Evolutionary conservation across 2,329 filamentous ascomycete species (phyloP), one percentile per base, ranked within the genome.

Genomic region (Sporothrix euskadiensis): DNA sequence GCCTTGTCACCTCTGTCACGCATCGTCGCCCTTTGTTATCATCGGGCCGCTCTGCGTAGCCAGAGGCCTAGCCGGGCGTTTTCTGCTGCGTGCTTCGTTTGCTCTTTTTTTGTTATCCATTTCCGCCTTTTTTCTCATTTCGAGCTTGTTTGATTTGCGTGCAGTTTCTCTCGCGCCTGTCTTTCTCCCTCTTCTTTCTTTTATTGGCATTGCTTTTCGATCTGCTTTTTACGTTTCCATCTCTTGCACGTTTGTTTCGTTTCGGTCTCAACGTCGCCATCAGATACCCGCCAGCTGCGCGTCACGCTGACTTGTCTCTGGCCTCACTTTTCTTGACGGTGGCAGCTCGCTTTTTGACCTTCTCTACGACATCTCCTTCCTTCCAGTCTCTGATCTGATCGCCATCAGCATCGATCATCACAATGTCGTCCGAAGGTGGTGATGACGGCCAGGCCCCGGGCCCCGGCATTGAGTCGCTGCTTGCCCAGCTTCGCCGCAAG

Each of bases 401-500:
- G 57, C 30, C 30, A 30, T n/a, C 19, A 71, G 9, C n/a, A 66
- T 66, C 39, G 35, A 47, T 32, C 41, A 30, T 65, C 61, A 19
- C 26, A 41, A 77, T 77, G 76, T 76, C 76, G 61, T 56, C 63
- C 19, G 73, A 75, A 22, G 71, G 57, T 47, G 72, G 61, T 35
- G 73, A 75, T 35, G 71, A 69, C 44, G 56, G 49, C 47, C 70
- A 82, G 74, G 74, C 77, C 49, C 79, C 80, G 74, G 76, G 61
- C 39, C 39, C 78, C 57, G 80, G 80, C 69, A 77, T 84, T 69
- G 80, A 84, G 74, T 80, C 83, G 16, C 82, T 85, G 72, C 80
- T 84, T 69, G 83, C 82, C 74, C 84, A 82, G 77, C 79, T 82
- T 1, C 81, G 80, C 63, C 78, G 79, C 54, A 80, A 80, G 75